Evolutionary conservation across 768 basidiomycete species (phyloP), one percentile per base, ranked within the genome.

Genomic region (Mycena amicta): DNA sequence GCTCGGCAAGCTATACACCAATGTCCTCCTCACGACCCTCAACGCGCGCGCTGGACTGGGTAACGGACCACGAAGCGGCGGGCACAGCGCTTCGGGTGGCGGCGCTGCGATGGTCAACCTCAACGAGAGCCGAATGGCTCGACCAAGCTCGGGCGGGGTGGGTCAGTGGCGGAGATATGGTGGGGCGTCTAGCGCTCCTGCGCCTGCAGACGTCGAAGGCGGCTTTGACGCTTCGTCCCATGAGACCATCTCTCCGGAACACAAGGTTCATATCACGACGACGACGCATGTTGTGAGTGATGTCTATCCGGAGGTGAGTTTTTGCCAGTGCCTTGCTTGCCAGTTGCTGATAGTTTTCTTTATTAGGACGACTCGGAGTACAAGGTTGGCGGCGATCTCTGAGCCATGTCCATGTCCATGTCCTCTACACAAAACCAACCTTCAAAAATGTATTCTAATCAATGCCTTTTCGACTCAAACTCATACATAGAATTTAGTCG

Each of bases 1-100:
- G 47, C 47, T 49, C 47, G 47, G 47, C 27, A 49, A 49, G 27
- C 47, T 49, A 8, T 49, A 49, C 47, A 49, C 47, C 47, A 49
- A 49, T 23, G 47, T 49, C 27, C 47, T 49, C 47, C 47, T 49
- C 27, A 49, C 47, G 25, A 49, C 47, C 15, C 47, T 49, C 47
- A 49, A 49, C 47, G 47, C 47, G 23, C 47, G 47, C 47, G 47
- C 47, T 22, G 47, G 26, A 23, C 23, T 49, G 5, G 47, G 27
- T 25, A 25, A 49, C 47, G 47, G 47, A 8, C 47, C 47, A 28
- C 47, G 47, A 4, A 49, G 47, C 47, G 26, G 26, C n/a, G 22
- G 25, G 5, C 22, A 28, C 5, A 28, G 25, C 47, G 47, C 15
- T 15, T 26, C 22, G 22, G 27, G 12, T 13, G 26, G 26, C 13